Evolutionary conservation across 73 alveolate species (phyloP).

Genomic region (Paramecium bursaria): DNA sequence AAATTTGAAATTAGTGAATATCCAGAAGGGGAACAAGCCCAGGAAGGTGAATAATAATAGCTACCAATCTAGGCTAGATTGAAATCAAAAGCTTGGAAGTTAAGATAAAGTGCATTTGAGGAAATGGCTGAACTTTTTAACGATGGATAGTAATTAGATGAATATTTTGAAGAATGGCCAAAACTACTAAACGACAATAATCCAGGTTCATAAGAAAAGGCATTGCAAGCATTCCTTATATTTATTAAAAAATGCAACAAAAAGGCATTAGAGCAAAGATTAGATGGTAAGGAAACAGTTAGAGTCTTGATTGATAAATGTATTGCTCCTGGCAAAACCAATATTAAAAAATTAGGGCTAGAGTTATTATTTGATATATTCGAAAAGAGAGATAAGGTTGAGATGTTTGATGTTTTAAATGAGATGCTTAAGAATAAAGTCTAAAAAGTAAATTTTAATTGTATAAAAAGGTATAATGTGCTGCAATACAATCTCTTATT

Average conservation of each 20-base stretch:
- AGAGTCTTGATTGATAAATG: slow-evolving; percentile 78
- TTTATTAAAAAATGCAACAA: slow-evolving; percentile 69
- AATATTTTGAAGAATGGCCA: slow-evolving; percentile 72
- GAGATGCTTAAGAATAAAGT: slow-evolving; percentile 72
- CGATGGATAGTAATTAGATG: slow-evolving; percentile 65
- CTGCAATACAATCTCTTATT: slow-evolving; percentile 65
- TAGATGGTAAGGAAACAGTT: slow-evolving; percentile 67
- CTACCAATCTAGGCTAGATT: slow-evolving; percentile 56
- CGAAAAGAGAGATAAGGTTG: slow-evolving; percentile 76
- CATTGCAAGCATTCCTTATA: slow-evolving; percentile 72
- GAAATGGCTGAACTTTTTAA: slow-evolving; percentile 73
- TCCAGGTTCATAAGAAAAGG: slow-evolving; percentile 83
- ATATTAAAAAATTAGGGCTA: slow-evolving; percentile 63
- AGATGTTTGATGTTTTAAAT: slow-evolving; percentile 71
- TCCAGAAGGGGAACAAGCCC: slow-evolving; percentile 66
- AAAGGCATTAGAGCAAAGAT: slow-evolving; percentile 42
- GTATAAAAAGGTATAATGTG: slow-evolving; percentile 76
- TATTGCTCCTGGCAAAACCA: slow-evolving; percentile 79
- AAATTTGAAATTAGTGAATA: slow-evolving; percentile 61
- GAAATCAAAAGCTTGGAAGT: slow-evolving; percentile 57
- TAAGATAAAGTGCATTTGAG: slow-evolving; percentile 75
- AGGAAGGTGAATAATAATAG: slow-evolving; percentile 36
- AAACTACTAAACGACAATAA: slow-evolving; percentile 77
- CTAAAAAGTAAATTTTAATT: no score
- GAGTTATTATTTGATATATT: slow-evolving; percentile 72